These are phyloP conservation scores for Aspergillus sp. DNA, from an alignment of 2,329 filamentous ascomycete genomes.

Conservation along the genomic window DNA sequence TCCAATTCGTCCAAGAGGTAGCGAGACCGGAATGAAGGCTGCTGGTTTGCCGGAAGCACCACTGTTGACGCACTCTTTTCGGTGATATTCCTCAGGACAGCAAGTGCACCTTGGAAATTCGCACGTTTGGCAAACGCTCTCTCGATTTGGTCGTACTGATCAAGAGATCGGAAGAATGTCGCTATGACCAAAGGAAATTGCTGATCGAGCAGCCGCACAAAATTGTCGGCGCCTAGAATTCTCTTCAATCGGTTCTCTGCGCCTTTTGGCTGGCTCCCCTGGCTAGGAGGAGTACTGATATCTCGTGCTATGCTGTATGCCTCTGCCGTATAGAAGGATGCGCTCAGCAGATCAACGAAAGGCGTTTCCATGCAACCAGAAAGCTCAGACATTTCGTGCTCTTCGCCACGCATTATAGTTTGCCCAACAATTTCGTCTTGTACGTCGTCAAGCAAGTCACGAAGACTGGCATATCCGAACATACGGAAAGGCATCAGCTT, in stretches of 20 bases:
- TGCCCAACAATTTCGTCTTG: slow-evolving; percentile 72
- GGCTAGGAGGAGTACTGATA: slow-evolving; percentile 42
- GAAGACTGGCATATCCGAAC: slow-evolving; percentile 65
- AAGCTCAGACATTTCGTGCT: slow-evolving; percentile 53
- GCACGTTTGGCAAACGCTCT: slow-evolving; percentile 54
- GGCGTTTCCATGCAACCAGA: slow-evolving; percentile 48
- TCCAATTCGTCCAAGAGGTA: slow-evolving; percentile 67
- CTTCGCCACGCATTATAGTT: slow-evolving; percentile 69
- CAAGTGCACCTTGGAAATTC: slow-evolving; percentile 50
- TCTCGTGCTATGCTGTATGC: slow-evolving; percentile 80
- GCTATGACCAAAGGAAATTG: slow-evolving; percentile 71
- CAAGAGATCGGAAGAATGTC: slow-evolving; percentile 64
- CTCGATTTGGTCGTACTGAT: slow-evolving; percentile 67
- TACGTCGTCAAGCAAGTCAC: slow-evolving; percentile 59
- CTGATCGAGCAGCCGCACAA: slow-evolving; percentile 52
- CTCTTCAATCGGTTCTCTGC: slow-evolving; percentile 58
- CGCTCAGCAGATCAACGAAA: slow-evolving; percentile 50
- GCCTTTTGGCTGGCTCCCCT: slow-evolving; percentile 42
- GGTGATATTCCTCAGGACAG: slow-evolving; percentile 61
- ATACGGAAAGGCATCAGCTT: slow-evolving; percentile 72
- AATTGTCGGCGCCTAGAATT: slow-evolving; percentile 57
- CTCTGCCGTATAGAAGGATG: slow-evolving; percentile 66
- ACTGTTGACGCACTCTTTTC: slow-evolving; percentile 56
- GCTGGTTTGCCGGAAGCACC: slow-evolving; percentile 64
- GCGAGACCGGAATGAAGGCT: slow-evolving; percentile 75